These are phyloP conservation scores for Ramaria rubella DNA, from an alignment of 768 basidiomycete genomes.

Conservation along the genomic window DNA sequence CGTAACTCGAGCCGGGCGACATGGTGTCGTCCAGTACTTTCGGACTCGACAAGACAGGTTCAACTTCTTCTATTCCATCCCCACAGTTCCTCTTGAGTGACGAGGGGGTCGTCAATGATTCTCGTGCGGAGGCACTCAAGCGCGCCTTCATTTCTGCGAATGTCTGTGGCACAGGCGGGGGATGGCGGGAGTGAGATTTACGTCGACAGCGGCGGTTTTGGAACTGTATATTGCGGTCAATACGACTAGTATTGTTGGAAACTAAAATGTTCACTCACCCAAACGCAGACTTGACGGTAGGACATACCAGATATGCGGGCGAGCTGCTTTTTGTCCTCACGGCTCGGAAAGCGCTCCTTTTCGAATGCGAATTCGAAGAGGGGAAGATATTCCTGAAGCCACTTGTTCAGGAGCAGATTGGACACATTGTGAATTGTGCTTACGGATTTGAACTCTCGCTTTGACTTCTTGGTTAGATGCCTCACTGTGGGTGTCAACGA, in stretches of 20 bases:
- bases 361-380: constrained; percentile 18
- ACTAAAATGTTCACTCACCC: constrained; percentile 15
- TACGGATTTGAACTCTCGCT: not conserved
- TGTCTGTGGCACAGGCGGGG: not conserved
- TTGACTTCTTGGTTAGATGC: not conserved
- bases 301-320: constrained; percentile 17
- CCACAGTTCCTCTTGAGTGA: not conserved
- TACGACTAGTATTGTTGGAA: not conserved
- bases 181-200: not conserved
- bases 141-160: not conserved
- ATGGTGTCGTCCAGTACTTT: too few species aligned
- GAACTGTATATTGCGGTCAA: not conserved
- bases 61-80: not conserved
- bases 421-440: not conserved
- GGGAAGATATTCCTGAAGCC: constrained; percentile 11
- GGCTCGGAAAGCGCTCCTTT: constrained; percentile 16
- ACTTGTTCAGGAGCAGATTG: not conserved
- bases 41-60: too few species aligned
- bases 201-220: not conserved
- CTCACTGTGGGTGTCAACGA: too few species aligned
- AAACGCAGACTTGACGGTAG: constrained; percentile 20
- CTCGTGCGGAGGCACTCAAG: not conserved
- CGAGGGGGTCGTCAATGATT: not conserved
- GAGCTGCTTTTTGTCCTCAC: constrained; percentile 18
- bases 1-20: too few species aligned